These are phyloP conservation scores for Cicer bijugum DNA, from an alignment of 306 rosid species.

Conservation along the genomic window DNA sequence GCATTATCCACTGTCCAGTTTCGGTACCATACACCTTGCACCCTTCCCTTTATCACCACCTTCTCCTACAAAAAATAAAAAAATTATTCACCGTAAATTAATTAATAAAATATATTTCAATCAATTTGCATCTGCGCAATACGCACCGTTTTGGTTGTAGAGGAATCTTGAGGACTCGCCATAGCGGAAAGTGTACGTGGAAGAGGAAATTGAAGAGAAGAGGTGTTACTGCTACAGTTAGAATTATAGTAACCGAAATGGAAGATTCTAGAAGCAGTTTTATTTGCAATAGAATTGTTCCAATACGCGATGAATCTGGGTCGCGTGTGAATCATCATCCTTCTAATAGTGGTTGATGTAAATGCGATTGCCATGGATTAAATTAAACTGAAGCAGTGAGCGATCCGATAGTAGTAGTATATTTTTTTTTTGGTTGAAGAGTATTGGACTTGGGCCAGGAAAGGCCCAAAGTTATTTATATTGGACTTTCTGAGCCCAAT, in stretches of 20 bases:
- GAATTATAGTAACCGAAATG: constrained; percentile 35
- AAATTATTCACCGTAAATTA: neutral
- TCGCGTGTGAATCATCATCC: constrained; percentile 35
- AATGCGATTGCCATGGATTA: constrained; percentile 60
- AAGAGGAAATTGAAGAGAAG: constrained; percentile 51
- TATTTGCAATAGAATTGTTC: constrained; percentile 42
- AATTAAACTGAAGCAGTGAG: neutral
- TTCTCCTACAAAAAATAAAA: constrained; percentile 48
- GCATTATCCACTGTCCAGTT: constrained; percentile 60
- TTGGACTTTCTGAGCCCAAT: constrained; percentile 5
- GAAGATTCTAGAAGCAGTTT: constrained; percentile 55
- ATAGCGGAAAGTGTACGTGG: constrained; percentile 54
- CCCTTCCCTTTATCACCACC: constrained; percentile 84
- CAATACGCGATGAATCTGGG: constrained; percentile 48
- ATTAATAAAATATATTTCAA: neutral
- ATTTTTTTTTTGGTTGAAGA: neutral
- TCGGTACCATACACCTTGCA: constrained; percentile 64
- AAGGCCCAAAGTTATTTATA: constrained; percentile 18
- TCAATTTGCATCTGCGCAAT: neutral
- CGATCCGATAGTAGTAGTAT: neutral
- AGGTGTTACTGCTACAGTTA: constrained; percentile 38
- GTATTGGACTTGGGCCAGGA: constrained; percentile 2
- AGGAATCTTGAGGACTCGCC: constrained; percentile 55
- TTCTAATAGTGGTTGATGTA: constrained; percentile 23
- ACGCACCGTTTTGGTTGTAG: constrained; percentile 68